Evolutionary conservation across 208 protist genomes (phyloP).

Genomic region (Trypanosoma scelopori): DNA sequence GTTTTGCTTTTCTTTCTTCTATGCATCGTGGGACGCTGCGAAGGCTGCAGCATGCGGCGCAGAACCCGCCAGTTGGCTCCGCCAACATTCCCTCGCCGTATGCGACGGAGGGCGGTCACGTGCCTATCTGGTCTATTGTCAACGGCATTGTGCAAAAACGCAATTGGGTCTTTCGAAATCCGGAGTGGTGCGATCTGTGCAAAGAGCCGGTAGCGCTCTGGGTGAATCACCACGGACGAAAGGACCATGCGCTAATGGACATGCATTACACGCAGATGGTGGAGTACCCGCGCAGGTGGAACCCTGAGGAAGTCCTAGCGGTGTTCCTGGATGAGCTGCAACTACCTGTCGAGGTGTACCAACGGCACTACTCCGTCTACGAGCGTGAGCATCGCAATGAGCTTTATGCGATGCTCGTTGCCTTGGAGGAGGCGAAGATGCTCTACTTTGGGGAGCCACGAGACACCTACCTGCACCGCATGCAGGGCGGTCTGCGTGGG

Average conservation of each 20-base stretch:
- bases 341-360: conserved; percentile 50
- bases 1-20: not conserved
- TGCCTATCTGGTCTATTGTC: conserved; percentile 85
- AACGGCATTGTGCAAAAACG: conserved; percentile 84
- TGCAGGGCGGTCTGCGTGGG: conserved; percentile 82
- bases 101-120: conserved; percentile 75
- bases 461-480: conserved; percentile 77
- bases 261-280: conserved; percentile 84
- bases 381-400: conserved; percentile 71
- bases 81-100: conserved; percentile 51
- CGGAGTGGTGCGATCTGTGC: conserved; percentile 90
- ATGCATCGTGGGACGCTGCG: conserved; percentile 24
- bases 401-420: conserved; percentile 77
- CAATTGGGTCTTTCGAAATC: conserved; percentile 81
- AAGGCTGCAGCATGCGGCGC: conserved; percentile 21
- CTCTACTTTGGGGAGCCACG: conserved; percentile 79
- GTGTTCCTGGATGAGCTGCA: conserved; percentile 59
- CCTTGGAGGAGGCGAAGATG: conserved; percentile 78
- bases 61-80: conserved; percentile 32
- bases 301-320: conserved; percentile 59
- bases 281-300: conserved; percentile 80
- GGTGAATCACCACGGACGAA: conserved; percentile 86
- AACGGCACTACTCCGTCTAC: conserved; percentile 47
- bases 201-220: conserved; percentile 84
- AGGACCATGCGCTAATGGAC: conserved; percentile 90